Evolutionary conservation across 2,329 filamentous ascomycete species (phyloP).

Genomic region (Pseudogymnoascus sp.): DNA sequence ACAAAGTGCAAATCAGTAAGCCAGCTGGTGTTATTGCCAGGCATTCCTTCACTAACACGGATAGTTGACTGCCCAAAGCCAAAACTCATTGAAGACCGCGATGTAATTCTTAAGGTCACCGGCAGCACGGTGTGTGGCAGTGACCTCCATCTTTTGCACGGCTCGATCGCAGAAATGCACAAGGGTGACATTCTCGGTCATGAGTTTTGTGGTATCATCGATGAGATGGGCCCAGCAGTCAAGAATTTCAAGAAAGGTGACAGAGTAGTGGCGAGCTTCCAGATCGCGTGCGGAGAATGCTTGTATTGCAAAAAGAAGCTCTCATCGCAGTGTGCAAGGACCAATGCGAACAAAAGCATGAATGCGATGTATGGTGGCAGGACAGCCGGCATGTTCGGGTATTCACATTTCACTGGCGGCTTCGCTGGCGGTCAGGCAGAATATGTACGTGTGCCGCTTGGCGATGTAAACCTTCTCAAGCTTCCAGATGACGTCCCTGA

Average conservation of each 20-base stretch:
- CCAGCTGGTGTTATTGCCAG: slow-evolving; percentile 10
- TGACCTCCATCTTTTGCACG: slow-evolving; percentile 32
- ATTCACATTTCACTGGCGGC: slow-evolving; percentile 73
- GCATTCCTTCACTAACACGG: background rate
- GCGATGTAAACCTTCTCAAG: slow-evolving; percentile 71
- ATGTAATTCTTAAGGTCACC: slow-evolving; percentile 74
- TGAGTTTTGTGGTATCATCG: slow-evolving; percentile 45
- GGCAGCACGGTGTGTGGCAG: slow-evolving; percentile 31
- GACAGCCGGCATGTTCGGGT: slow-evolving; percentile 67
- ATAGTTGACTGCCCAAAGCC: slow-evolving; percentile 60
- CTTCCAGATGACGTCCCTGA: slow-evolving; percentile 74
- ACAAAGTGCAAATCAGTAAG: slow-evolving; percentile 61
- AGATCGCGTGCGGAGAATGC: slow-evolving; percentile 68
- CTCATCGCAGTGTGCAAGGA: slow-evolving; percentile 72
- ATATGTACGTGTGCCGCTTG: slow-evolving; percentile 74
- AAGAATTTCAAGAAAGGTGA: slow-evolving; percentile 50
- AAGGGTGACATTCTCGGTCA: slow-evolving; percentile 48
- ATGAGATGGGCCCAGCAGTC: slow-evolving; percentile 41
- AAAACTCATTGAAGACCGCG: slow-evolving; percentile 61
- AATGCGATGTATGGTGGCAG: slow-evolving; percentile 72
- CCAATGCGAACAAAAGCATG: slow-evolving; percentile 63
- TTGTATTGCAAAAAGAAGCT: slow-evolving; percentile 73
- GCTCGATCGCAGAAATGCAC: slow-evolving; percentile 37
- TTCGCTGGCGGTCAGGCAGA: slow-evolving; percentile 85
- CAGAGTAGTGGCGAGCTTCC: slow-evolving; percentile 77